Percentiles rank a stretch among this genome's conserved stretches.
phyloP scores from a whole-genome alignment of 768 basidiomycete genomes.

The Boletus sp. region DNA sequence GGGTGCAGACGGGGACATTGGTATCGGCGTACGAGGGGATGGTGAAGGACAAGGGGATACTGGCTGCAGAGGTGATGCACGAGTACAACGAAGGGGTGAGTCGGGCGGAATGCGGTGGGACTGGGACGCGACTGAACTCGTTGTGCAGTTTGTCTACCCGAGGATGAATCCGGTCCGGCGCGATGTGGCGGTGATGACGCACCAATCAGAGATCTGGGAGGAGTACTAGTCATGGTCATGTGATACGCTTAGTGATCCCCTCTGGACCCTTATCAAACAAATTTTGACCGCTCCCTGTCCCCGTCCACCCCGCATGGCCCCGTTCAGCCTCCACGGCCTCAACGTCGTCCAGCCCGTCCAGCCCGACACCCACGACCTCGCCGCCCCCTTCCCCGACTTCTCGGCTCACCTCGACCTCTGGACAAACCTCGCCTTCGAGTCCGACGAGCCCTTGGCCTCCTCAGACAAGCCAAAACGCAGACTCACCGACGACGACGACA shows the following conservation, averaged over 20 bases:
- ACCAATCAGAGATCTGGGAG: constrained; percentile 63
- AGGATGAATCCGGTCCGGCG: constrained; percentile 69
- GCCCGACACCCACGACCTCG: constrained; percentile 49
- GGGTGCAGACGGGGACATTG: constrained; percentile 53
- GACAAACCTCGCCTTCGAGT: constrained; percentile 78
- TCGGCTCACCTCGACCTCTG: constrained; percentile 77
- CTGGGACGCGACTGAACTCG: not conserved
- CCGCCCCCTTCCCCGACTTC: constrained; percentile 67
- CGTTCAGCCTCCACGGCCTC: constrained; percentile 70
- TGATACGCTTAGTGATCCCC: constrained; percentile 9
- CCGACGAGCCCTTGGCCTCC: constrained; percentile 58
- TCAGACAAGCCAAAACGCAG: constrained; percentile 32
- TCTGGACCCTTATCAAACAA: constrained; percentile 9
- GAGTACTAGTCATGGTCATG: constrained; percentile 5
- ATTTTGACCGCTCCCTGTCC: not conserved
- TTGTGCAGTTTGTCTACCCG: constrained; percentile 77
- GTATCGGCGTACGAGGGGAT: constrained; percentile 50
- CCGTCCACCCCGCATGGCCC: constrained; percentile 42
- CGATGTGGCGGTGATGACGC: constrained; percentile 83
- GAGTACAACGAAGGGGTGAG: constrained; percentile 80
- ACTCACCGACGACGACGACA: constrained; percentile 36
- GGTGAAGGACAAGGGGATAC: constrained; percentile 70
- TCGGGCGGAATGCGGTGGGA: constrained; percentile 6
- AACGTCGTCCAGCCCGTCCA: constrained; percentile 67
- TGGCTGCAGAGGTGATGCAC: constrained; percentile 76